Evolutionary conservation across 2,329 filamentous ascomycete species (phyloP).

Genomic region (Pseudogymnoascus verrucosus): DNA sequence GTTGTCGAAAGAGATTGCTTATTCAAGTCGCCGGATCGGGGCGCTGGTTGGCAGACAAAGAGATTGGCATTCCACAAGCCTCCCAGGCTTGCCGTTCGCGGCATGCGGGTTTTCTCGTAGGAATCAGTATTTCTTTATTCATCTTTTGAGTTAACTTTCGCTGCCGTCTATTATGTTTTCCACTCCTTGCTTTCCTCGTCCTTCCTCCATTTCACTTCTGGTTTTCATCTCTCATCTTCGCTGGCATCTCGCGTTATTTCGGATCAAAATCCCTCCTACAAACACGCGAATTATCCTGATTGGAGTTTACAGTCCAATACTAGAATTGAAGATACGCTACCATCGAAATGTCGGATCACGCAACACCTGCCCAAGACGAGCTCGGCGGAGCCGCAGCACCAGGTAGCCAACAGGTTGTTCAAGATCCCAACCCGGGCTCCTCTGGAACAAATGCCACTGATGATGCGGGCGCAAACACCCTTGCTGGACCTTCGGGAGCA

Average conservation of each 20-base stretch:
- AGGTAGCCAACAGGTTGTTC: neutral
- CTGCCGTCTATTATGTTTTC: neutral
- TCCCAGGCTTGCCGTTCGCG: neutral
- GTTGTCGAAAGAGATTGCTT: neutral
- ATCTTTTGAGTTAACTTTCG: neutral
- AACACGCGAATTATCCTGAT: neutral
- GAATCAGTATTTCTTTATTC: neutral
- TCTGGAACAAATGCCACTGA: neutral
- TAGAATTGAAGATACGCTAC: neutral
- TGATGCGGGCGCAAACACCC: neutral
- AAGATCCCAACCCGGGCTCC: neutral
- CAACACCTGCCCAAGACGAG: neutral
- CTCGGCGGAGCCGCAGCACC: neutral
- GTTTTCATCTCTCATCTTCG: neutral
- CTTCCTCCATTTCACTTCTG: neutral
- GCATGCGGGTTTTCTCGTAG: neutral
- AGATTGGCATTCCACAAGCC: neutral
- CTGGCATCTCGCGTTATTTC: neutral
- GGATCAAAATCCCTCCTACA: neutral
- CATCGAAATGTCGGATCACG: neutral
- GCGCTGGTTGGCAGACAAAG: neutral
- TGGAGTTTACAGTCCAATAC: neutral
- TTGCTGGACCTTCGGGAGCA: neutral
- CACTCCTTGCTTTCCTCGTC: neutral
- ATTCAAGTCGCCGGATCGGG: neutral